phyloP scores from a whole-genome alignment of 208 protist genomes.

The Wallacemonas sp. region DNA sequence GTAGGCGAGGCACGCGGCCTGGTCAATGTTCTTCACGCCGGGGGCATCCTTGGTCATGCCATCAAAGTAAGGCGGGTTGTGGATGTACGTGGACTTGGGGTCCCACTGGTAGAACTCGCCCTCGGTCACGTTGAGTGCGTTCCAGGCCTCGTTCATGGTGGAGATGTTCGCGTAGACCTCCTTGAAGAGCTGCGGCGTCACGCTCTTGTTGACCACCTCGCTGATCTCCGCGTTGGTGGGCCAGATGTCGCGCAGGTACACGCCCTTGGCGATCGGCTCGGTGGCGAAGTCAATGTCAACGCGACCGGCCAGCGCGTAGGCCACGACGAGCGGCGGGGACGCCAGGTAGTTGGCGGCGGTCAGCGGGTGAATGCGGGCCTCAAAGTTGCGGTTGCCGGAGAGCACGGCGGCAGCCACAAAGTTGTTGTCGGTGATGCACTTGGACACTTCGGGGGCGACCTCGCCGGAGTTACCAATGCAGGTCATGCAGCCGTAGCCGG shows the following conservation, averaged over 20 bases:
- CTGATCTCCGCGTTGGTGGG: slow-evolving; percentile 90
- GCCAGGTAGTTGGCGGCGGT: slow-evolving; percentile 96
- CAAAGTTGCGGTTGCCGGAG: slow-evolving; percentile 97
- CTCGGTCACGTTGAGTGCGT: slow-evolving; percentile 85
- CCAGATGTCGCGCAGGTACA: slow-evolving; percentile 98
- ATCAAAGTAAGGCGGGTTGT: slow-evolving; percentile 95
- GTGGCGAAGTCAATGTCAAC: slow-evolving; percentile 95
- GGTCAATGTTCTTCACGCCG: slow-evolving; percentile 60
- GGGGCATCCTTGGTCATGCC: slow-evolving; percentile 67
- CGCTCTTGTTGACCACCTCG: slow-evolving; percentile 69
- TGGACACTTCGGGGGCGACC: slow-evolving; percentile 83
- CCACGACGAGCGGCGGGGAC: slow-evolving; percentile 95
- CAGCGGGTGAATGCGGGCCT: slow-evolving; percentile 94
- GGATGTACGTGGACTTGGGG: slow-evolving; percentile 95
- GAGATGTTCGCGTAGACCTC: slow-evolving; percentile 91
- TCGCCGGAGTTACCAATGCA: slow-evolving; percentile 97
- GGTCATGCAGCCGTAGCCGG: slow-evolving; percentile 97
- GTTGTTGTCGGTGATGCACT: slow-evolving; percentile 94
- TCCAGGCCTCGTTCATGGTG: slow-evolving; percentile 93
- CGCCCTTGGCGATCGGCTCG: slow-evolving; percentile 86
- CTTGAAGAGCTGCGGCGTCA: slow-evolving; percentile 92
- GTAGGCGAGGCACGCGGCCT: slow-evolving; percentile 88
- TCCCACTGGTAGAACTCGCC: slow-evolving; percentile 95
- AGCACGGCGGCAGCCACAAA: slow-evolving; percentile 94
- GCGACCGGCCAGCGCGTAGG: slow-evolving; percentile 95